A percentile compares a stretch with the other conserved stretches of the same genome.
These are phyloP conservation scores for Metschnikowia lochheadii DNA, from an alignment of 805 yeast genomes.

Conservation along the genomic window DNA sequence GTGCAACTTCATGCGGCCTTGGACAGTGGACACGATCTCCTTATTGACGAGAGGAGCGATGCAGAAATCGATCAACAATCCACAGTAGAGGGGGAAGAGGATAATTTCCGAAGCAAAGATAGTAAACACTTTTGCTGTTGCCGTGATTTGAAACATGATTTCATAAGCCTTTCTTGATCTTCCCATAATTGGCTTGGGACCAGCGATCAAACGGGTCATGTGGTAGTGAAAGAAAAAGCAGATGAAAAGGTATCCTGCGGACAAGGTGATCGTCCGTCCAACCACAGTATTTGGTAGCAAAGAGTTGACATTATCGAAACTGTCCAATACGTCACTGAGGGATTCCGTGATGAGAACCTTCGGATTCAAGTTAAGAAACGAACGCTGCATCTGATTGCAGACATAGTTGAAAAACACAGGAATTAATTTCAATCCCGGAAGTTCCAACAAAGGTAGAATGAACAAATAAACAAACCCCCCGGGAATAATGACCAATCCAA, in stretches of 20 bases:
- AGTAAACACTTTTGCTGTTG: conserved; percentile 69
- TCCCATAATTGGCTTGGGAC: conserved; percentile 46
- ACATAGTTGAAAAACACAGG: not conserved
- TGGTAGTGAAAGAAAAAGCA: conserved; percentile 22
- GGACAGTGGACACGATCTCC: not conserved
- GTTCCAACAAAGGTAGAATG: not conserved
- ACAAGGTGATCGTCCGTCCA: conserved; percentile 37
- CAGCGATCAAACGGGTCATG: conserved; percentile 29
- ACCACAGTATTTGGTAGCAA: conserved; percentile 25
- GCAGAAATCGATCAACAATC: conserved; percentile 68
- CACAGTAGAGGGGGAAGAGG: conserved; percentile 86
- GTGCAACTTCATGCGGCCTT: conserved; percentile 11
- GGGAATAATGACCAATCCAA: not conserved
- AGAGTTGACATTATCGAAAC: not conserved
- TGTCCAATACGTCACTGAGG: conserved; percentile 1
- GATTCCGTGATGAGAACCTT: conserved; percentile 6
- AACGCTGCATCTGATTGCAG: not conserved
- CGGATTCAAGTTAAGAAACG: not conserved
- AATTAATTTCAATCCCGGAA: not conserved
- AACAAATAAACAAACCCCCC: conserved; percentile 5
- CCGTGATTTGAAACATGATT: conserved; percentile 48
- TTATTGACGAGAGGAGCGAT: conserved; percentile 50
- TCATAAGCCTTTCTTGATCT: conserved; percentile 49
- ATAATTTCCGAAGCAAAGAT: conserved; percentile 76
- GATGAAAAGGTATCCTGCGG: conserved; percentile 31